Percentiles rank a stretch among this genome's conserved stretches.
Conservation (phyloP, 2,329 filamentous ascomycete species). For the Xylaria sp. region DNA sequence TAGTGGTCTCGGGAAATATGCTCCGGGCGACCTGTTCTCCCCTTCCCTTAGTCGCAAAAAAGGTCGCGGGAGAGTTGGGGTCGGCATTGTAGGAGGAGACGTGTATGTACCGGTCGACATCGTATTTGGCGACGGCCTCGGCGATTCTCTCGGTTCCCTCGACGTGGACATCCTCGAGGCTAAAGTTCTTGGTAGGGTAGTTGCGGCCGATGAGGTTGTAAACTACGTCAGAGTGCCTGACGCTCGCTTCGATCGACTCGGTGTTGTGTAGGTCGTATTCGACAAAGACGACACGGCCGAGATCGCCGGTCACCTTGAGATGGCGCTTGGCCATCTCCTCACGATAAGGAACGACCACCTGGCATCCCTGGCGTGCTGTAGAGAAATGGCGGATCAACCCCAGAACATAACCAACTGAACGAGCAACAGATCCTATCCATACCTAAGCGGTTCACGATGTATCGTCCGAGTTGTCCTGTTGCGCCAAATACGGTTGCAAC, state of each 20-base stretch:
- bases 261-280: slow-evolving; percentile 97
- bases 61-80: slow-evolving; percentile 82
- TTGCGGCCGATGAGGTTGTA: slow-evolving; percentile 95
- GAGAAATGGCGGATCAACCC: slow-evolving; percentile 41
- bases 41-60: slow-evolving; percentile 88
- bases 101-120: slow-evolving; percentile 95
- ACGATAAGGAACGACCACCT: slow-evolving; percentile 89
- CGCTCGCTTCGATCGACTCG: slow-evolving; percentile 93
- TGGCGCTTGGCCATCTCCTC: slow-evolving; percentile 99
- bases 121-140: slow-evolving; percentile 96
- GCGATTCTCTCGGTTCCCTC: slow-evolving; percentile 92
- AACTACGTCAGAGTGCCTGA: slow-evolving; percentile 95
- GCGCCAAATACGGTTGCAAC: slow-evolving; percentile 98
- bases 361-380: slow-evolving; percentile 90
- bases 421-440: slow-evolving; percentile 32
- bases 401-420: not conserved
- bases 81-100: slow-evolving; percentile 94
- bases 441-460: slow-evolving; percentile 96
- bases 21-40: slow-evolving; percentile 85
- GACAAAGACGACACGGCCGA: slow-evolving; percentile 88
- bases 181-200: slow-evolving; percentile 98
- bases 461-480: slow-evolving; percentile 93
- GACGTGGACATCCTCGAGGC: slow-evolving; percentile 89
- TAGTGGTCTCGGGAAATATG: slow-evolving; percentile 96
- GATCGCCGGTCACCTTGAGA: slow-evolving; percentile 93